These are phyloP conservation scores for Rhizopogon rudus DNA, from an alignment of 768 basidiomycete species.

Conservation along the genomic window DNA sequence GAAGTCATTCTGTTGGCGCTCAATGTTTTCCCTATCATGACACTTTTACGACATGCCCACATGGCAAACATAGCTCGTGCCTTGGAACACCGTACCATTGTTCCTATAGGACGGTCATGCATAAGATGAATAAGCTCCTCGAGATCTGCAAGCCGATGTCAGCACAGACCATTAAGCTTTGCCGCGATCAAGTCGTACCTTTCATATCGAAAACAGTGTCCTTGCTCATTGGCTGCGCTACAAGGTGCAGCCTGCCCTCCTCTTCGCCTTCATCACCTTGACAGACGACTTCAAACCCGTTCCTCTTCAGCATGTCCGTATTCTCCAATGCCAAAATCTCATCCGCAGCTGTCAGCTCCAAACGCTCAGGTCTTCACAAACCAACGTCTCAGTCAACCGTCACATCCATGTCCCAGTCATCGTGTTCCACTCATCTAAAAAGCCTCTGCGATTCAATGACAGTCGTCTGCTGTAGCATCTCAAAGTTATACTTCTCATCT, in stretches of 20 bases:
- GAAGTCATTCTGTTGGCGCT: slow-evolving; percentile 71
- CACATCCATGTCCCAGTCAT: neutral
- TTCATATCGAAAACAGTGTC: slow-evolving; percentile 85
- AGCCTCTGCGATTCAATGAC: slow-evolving; percentile 83
- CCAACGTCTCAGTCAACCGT: neutral
- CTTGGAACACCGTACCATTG: slow-evolving; percentile 90
- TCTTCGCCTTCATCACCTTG: slow-evolving; percentile 39
- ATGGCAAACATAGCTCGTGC: slow-evolving; percentile 95
- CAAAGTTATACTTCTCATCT: slow-evolving; percentile 99
- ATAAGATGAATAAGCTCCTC: slow-evolving; percentile 90
- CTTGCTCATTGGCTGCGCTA: slow-evolving; percentile 89
- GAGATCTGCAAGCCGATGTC: slow-evolving; percentile 51
- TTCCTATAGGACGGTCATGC: slow-evolving; percentile 64
- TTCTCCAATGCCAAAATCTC: slow-evolving; percentile 87
- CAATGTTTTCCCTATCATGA: slow-evolving; percentile 91
- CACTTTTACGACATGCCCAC: slow-evolving; percentile 92
- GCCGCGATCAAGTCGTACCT: slow-evolving; percentile 43
- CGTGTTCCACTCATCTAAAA: slow-evolving; percentile 48
- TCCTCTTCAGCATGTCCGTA: slow-evolving; percentile 71
- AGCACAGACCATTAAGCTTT: neutral
- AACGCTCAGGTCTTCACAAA: slow-evolving; percentile 54
- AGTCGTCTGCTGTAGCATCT: slow-evolving; percentile 87
- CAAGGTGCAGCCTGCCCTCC: slow-evolving; percentile 51
- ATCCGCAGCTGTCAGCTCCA: slow-evolving; percentile 87
- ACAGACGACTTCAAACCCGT: slow-evolving; percentile 83